Percentiles rank a stretch among this genome's conserved stretches.
Evolutionary conservation across 306 rosid genomes (phyloP).

Genomic region (Mimosa bimucronata): DNA sequence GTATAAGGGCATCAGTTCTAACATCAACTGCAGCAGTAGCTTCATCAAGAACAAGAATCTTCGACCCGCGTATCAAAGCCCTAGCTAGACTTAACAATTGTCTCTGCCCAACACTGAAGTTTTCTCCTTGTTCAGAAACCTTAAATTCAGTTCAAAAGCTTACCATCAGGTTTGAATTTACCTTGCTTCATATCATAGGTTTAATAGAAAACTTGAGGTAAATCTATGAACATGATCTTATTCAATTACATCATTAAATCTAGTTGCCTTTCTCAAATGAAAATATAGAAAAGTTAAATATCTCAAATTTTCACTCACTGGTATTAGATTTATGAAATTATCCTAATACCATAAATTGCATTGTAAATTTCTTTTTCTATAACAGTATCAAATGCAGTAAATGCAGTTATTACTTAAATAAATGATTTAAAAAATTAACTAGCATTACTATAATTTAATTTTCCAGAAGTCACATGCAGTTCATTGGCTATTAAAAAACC

Average conservation of each 20-base stretch:
- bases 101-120: slow-evolving; percentile 93
- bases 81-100: slow-evolving; percentile 86
- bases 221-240: not conserved
- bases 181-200: not conserved
- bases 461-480: not conserved
- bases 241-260: not conserved
- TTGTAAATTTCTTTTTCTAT: not conserved
- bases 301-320: not conserved
- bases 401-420: not conserved
- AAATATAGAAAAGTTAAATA: no score
- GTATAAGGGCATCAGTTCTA: slow-evolving; percentile 82
- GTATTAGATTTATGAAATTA: not conserved
- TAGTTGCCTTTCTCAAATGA: no score
- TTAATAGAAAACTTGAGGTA: not conserved
- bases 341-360: not conserved
- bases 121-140: slow-evolving; percentile 92
- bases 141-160: slow-evolving; percentile 43
- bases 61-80: slow-evolving; percentile 83
- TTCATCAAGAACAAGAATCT: slow-evolving; percentile 88
- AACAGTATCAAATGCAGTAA: not conserved
- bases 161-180: slow-evolving; percentile 1
- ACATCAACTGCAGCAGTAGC: slow-evolving; percentile 97
- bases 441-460: not conserved
- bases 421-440: not conserved
- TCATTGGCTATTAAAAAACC: not conserved